Percentiles rank a stretch among this genome's conserved stretches.
These are phyloP conservation scores for Barbatosphaeria neglecta DNA, from an alignment of 495 filamentous ascomycete species.

Conservation along the genomic window DNA sequence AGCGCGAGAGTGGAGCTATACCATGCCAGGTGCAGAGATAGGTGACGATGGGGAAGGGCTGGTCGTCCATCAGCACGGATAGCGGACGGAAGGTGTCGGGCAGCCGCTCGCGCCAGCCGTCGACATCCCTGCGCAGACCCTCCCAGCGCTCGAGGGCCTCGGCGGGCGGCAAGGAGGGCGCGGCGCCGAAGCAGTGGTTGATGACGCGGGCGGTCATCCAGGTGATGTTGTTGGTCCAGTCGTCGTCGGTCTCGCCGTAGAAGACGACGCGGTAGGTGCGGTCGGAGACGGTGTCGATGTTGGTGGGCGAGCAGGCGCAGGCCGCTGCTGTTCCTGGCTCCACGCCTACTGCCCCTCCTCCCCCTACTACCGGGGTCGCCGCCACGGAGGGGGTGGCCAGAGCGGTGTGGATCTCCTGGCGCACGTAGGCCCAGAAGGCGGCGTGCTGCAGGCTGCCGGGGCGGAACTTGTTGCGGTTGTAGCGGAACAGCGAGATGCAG, in stretches of 20 bases:
- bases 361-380: neutral
- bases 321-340: neutral
- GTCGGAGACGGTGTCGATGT: slow-evolving; percentile 2
- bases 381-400: neutral
- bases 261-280: slow-evolving; percentile 4
- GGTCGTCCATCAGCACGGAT: neutral
- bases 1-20: no score
- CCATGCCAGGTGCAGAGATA: slow-evolving; percentile 4
- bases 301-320: neutral
- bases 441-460: slow-evolving; percentile 2
- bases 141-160: neutral
- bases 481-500: slow-evolving; percentile 1
- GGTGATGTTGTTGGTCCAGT: slow-evolving; percentile 4
- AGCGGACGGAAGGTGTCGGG: slow-evolving; percentile 1
- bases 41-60: neutral
- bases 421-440: slow-evolving; percentile 4
- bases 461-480: slow-evolving; percentile 2
- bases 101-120: slow-evolving; percentile 1
- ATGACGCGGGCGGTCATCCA: slow-evolving; percentile 3
- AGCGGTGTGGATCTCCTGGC: slow-evolving; percentile 2
- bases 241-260: slow-evolving; percentile 1
- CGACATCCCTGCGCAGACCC: neutral
- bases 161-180: neutral
- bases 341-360: neutral
- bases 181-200: slow-evolving; percentile 1